These are phyloP conservation scores for Wickerhamomyces sp. DNA, from an alignment of 1,139 yeast genomes.

Conservation along the genomic window DNA sequence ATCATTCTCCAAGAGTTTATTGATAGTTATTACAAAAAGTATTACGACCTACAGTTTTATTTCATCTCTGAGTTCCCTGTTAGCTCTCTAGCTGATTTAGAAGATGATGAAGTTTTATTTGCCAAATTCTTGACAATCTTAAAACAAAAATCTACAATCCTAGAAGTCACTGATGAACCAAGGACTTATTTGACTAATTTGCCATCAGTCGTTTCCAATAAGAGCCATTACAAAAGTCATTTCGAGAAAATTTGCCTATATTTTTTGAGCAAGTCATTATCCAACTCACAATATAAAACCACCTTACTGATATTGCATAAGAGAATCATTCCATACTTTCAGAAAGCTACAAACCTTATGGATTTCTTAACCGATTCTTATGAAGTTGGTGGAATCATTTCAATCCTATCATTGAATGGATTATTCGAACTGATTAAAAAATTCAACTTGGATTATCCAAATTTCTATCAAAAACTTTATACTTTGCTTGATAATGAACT, in stretches of 20 bases:
- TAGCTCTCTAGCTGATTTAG: constrained; percentile 20
- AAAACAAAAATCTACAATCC: constrained; percentile 28
- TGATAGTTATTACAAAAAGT: constrained; percentile 45
- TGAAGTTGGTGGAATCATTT: constrained; percentile 60
- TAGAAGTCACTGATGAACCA: constrained; percentile 22
- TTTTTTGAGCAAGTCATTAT: constrained; percentile 44
- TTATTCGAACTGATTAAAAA: constrained; percentile 79
- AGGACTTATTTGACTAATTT: constrained; percentile 40
- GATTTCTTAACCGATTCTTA: constrained; percentile 91
- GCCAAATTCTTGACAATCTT: constrained; percentile 34
- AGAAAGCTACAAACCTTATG: constrained; percentile 80
- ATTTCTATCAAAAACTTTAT: constrained; percentile 79
- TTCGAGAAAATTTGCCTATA: constrained; percentile 68
- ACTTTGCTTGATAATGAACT: constrained; percentile 71
- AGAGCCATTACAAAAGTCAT: constrained; percentile 52
- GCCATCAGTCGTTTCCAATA: constrained; percentile 51
- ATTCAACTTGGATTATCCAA: constrained; percentile 87
- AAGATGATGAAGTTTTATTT: constrained; percentile 17
- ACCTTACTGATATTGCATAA: constrained; percentile 72
- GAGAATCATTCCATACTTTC: constrained; percentile 75
- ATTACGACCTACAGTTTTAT: constrained; percentile 66
- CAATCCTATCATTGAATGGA: constrained; percentile 82
- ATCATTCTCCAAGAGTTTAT: constrained; percentile 57
- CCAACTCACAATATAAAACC: constrained; percentile 58
- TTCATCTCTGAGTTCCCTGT: constrained; percentile 40